A percentile compares a stretch with the other conserved stretches of the same genome.
Conservation (phyloP, 306 rosid genomes). For the Cicer judaicum region DNA sequence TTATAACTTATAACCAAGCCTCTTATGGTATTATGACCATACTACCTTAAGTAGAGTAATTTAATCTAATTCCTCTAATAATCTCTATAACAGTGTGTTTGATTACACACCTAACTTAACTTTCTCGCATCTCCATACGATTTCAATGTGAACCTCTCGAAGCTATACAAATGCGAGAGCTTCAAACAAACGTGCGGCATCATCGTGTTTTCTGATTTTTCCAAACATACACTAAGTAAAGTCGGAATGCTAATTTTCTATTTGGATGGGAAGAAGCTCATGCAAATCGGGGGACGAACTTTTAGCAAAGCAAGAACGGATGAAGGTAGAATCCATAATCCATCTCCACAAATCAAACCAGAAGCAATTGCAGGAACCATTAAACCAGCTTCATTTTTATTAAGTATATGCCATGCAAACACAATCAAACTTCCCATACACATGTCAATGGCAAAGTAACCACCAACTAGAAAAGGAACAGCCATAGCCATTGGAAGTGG, state of each 20-base stretch:
- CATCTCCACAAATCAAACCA: conserved; percentile 98
- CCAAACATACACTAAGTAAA: too few species aligned
- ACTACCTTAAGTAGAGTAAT: conserved; percentile 7
- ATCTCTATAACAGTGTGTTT: background rate
- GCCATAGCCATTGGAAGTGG: conserved; percentile 99
- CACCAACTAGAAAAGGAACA: conserved; percentile 94
- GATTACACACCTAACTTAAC: too few species aligned
- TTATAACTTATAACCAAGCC: conserved; percentile 1
- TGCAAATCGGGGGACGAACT: conserved; percentile 89
- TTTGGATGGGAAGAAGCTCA: conserved; percentile 67
- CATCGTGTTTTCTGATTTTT: too few species aligned
- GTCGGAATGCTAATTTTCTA: conserved; percentile 34
- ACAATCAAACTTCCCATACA: conserved; percentile 86
- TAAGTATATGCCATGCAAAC: conserved; percentile 71
- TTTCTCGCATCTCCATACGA: too few species aligned
- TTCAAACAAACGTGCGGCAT: too few species aligned
- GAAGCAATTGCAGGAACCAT: conserved; percentile 98
- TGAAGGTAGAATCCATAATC: conserved; percentile 93
- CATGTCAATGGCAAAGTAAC: conserved; percentile 94
- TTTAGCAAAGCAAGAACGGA: conserved; percentile 86
- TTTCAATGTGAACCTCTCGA: too few species aligned
- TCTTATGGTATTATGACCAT: conserved; percentile 35
- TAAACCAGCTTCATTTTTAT: conserved; percentile 57
- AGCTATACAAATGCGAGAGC: too few species aligned
- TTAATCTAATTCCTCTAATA: conserved; percentile 23